A percentile compares a stretch with the other conserved stretches of the same genome.
phyloP scores from a whole-genome alignment of 305 asterid species.

The Fraxinus xanthoxyloides region DNA sequence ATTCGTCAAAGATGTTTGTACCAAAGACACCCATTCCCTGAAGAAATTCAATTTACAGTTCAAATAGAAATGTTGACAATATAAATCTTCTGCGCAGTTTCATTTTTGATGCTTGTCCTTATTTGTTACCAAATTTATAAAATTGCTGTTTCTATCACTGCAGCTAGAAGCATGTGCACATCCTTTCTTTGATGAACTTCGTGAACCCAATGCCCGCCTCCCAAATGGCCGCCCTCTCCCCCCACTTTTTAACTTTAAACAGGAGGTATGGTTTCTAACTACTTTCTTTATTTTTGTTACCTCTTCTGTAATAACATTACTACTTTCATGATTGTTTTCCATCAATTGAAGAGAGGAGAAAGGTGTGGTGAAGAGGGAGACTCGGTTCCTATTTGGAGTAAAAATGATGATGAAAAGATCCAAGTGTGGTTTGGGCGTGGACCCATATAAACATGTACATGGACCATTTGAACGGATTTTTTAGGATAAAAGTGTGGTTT shows the following conservation, averaged over 20 bases:
- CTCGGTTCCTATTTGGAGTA: neutral
- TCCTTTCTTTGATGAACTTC: constrained; percentile 96
- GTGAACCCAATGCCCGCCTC: constrained; percentile 81
- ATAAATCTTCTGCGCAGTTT: constrained; percentile 5
- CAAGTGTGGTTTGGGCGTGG: neutral
- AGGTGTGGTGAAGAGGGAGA: neutral
- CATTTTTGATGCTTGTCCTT: neutral
- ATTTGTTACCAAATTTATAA: neutral
- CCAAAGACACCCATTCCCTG: neutral
- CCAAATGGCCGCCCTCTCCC: constrained; percentile 89
- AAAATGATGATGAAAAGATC: neutral
- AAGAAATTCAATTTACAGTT: neutral
- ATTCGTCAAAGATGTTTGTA: neutral
- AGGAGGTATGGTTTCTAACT: constrained; percentile 58
- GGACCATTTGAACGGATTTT: neutral
- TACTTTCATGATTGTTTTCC: neutral
- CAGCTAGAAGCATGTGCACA: constrained; percentile 98
- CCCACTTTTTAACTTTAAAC: constrained; percentile 84
- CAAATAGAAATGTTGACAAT: constrained; percentile 1
- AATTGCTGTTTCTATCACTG: constrained; percentile 20
- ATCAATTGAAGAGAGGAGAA: neutral
- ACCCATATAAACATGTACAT: neutral
- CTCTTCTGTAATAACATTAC: neutral
- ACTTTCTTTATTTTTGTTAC: neutral
- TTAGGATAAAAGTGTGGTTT: no score